Evolutionary conservation across 2,329 filamentous ascomycete species (phyloP).

Genomic region (Purpureocillium lavendulum): DNA sequence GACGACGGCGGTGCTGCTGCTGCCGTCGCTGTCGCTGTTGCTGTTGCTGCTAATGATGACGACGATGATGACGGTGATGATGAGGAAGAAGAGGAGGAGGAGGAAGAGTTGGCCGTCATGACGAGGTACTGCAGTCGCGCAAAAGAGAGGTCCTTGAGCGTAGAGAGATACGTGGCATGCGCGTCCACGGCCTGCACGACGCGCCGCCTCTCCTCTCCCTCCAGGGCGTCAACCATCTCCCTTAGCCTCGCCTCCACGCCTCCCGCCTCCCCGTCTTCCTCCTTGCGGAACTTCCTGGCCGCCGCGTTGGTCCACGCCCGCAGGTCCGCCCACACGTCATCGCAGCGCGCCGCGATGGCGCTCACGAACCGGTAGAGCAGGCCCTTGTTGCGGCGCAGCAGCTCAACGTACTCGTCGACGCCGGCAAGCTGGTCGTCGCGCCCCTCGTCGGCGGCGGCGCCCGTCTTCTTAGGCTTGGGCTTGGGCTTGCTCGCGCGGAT

Average conservation of each 20-base stretch:
- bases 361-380: slow-evolving; percentile 64
- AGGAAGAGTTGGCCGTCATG: slow-evolving; percentile 24
- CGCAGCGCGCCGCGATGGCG: slow-evolving; percentile 58
- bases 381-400: slow-evolving; percentile 56
- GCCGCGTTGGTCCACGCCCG: slow-evolving; percentile 51
- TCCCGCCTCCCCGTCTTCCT: slow-evolving; percentile 13
- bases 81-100: too few species aligned
- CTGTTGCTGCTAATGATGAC: too few species aligned
- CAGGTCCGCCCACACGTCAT: slow-evolving; percentile 55
- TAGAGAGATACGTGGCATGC: slow-evolving; percentile 51
- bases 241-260: slow-evolving; percentile 31
- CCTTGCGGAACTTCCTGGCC: slow-evolving; percentile 43
- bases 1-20: too few species aligned
- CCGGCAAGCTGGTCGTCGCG: slow-evolving; percentile 36
- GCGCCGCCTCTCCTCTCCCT: slow-evolving; percentile 31
- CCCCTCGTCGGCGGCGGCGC: slow-evolving; percentile 12
- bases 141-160: slow-evolving; percentile 44
- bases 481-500: slow-evolving; percentile 49
- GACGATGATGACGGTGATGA: too few species aligned
- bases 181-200: slow-evolving; percentile 47
- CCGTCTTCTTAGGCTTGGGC: slow-evolving; percentile 11
- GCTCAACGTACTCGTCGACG: slow-evolving; percentile 62
- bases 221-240: slow-evolving; percentile 36
- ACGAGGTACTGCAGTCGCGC: slow-evolving; percentile 50
- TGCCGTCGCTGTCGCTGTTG: too few species aligned